Percentiles rank a stretch among this genome's conserved stretches.
These are phyloP conservation scores for Thielaviopsis cerberus DNA, from an alignment of 2,329 filamentous ascomycete species.

Conservation along the genomic window DNA sequence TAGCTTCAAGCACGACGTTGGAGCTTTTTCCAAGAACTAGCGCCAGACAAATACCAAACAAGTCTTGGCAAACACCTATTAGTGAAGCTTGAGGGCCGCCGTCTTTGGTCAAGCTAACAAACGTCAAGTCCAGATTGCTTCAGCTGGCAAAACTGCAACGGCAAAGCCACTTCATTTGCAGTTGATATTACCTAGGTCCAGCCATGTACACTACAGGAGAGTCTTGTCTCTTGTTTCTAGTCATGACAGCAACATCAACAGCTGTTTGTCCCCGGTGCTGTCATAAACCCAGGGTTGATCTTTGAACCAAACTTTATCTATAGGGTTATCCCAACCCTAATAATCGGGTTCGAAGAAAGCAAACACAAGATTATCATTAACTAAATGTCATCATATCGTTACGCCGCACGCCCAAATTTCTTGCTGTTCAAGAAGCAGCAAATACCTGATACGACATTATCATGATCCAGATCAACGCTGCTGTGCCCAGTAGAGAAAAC, in stretches of 20 bases:
- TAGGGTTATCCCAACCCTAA: background rate
- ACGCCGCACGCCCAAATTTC: background rate
- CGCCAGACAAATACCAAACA: no score
- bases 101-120: no score
- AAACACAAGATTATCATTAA: background rate
- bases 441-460: slow-evolving; percentile 49
- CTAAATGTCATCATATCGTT: background rate
- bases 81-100: no score
- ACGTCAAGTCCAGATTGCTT: no score
- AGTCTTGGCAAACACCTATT: no score
- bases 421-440: slow-evolving; percentile 21
- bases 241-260: no score
- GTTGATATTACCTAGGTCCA: background rate
- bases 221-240: background rate
- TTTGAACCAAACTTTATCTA: background rate
- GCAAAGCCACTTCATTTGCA: background rate
- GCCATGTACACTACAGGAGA: background rate
- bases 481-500: slow-evolving; percentile 38
- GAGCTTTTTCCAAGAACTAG: no score
- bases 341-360: background rate
- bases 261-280: no score
- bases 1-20: no score
- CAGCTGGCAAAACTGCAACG: no score
- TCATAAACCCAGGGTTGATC: no score
- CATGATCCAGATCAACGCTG: slow-evolving; percentile 51